Evolutionary conservation across 208 protist species (phyloP), one percentile per base, ranked within the genome.

Genomic region (Wallacemonas rigidus): DNA sequence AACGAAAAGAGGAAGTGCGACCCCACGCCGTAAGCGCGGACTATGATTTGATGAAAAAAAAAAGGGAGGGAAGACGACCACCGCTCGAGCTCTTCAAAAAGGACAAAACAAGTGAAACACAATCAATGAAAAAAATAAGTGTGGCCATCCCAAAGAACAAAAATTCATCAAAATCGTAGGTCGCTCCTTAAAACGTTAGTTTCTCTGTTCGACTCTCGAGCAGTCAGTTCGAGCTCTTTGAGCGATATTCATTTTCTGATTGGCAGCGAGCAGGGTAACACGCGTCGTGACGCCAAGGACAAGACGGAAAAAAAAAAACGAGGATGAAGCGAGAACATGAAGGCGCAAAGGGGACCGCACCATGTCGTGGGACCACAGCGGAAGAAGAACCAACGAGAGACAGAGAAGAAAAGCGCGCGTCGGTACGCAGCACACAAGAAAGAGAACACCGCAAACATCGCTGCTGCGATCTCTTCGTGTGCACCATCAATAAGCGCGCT

Each of bases 101-200:
- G 38, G 57, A 63, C 60, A 55, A 14, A 48, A 47, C 36, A 64
- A 64, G 14, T 47, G 41, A 64, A 50, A 50, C 6, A 50, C 45
- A 50, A 50, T 6, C 45, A 14, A 50, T 45, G 17, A 51, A 64
- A 72, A 72, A 55, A 64, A 56, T 65, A 41, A 74, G 54, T 71
- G 51, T 56, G 51, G 51, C n/a, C 26, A 36, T n/a, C 51, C 51
- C 14, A 56, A 56, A 56, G 12, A 50, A 50, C 45, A 50, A 50
- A 26, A 12, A 50, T 50, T 50, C 45, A 50, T 50, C 45, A 14
- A 50, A 50, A 50, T 50, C 51, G 1, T 9, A 12, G 14, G n/a
- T 26, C 15, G 15, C 5, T 56, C 43, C n/a, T 62, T 62, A 38
- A 41, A 62, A 38, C 6, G 8, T 9, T 41, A 58, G 54, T 41